phyloP scores from a whole-genome alignment of 225 moss, liverwort and hornwort genomes.

The Pseudisothecium myosuroides region DNA sequence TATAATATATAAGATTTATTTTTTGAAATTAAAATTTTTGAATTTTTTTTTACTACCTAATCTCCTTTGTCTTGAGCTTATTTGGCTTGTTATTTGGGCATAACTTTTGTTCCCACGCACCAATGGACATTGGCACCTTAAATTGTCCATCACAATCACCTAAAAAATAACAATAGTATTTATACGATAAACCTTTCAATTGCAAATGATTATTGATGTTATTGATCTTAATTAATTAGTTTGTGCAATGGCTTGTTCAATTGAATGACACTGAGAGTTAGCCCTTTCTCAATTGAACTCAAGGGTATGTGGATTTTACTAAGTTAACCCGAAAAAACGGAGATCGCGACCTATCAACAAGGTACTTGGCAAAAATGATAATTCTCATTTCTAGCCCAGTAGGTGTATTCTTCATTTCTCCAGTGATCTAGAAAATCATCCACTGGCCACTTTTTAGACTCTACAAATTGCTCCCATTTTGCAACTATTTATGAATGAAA shows the following conservation, averaged over 20 bases:
- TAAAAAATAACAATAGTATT: too few species aligned
- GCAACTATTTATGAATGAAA: neutral
- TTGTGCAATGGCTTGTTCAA: neutral
- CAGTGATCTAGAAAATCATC: neutral
- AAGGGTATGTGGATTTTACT: neutral
- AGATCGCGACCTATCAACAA: too few species aligned
- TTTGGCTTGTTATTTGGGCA: too few species aligned
- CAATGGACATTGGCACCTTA: too few species aligned
- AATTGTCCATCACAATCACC: too few species aligned
- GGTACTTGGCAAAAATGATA: neutral
- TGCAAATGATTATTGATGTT: neutral
- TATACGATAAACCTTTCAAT: too few species aligned
- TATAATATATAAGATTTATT: too few species aligned
- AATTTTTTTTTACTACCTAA: too few species aligned
- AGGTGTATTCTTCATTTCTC: neutral
- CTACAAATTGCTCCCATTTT: neutral
- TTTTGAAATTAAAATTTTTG: too few species aligned
- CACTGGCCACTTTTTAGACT: too few species aligned
- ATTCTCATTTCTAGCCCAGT: neutral
- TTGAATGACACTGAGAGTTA: neutral
- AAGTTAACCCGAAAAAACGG: rapidly evolving
- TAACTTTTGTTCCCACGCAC: too few species aligned
- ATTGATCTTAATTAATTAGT: neutral
- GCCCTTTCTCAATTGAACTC: neutral
- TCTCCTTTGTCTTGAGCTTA: too few species aligned